A percentile compares a stretch with the other conserved stretches of the same genome.
Conservation (phyloP, 164 flowering plant species). For the Kingdonia uniflora region DNA sequence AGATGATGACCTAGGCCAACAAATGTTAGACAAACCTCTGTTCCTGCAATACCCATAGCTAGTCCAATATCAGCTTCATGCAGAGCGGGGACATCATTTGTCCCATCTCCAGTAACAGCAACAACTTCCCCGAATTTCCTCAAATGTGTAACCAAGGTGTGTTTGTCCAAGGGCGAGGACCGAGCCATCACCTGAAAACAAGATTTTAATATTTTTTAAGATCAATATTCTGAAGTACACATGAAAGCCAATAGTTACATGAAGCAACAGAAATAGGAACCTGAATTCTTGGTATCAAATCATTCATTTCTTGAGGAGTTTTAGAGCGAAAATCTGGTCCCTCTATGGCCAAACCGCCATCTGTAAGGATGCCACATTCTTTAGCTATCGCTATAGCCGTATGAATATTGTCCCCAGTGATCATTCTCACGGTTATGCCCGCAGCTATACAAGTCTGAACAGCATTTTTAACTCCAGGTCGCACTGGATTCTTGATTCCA, state of each 20-base stretch:
- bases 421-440: too few relatives aligned
- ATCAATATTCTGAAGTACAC: background rate
- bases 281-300: constrained; percentile 1
- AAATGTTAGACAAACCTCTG: too few relatives aligned
- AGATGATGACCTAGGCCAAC: too few relatives aligned
- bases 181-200: constrained; percentile 79
- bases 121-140: constrained; percentile 66
- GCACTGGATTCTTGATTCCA: constrained; percentile 3
- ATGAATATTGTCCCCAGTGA: too few relatives aligned
- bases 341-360: constrained; percentile 7
- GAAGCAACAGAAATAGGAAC: too few relatives aligned
- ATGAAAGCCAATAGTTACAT: background rate
- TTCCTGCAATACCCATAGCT: constrained; percentile 97
- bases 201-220: too few relatives aligned
- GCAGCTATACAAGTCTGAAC: too few relatives aligned
- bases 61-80: constrained; percentile 97
- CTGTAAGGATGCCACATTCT: constrained; percentile 7
- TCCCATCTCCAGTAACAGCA: constrained; percentile 96
- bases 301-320: background rate
- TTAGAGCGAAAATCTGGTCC: constrained; percentile 6
- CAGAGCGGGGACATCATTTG: too few relatives aligned
- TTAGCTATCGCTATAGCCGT: too few relatives aligned
- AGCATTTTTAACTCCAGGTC: too few relatives aligned
- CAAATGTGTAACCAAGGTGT: too few relatives aligned
- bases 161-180: constrained; percentile 67